Conservation (phyloP, 306 rosid genomes). For the Cicer arietinum region DNA sequence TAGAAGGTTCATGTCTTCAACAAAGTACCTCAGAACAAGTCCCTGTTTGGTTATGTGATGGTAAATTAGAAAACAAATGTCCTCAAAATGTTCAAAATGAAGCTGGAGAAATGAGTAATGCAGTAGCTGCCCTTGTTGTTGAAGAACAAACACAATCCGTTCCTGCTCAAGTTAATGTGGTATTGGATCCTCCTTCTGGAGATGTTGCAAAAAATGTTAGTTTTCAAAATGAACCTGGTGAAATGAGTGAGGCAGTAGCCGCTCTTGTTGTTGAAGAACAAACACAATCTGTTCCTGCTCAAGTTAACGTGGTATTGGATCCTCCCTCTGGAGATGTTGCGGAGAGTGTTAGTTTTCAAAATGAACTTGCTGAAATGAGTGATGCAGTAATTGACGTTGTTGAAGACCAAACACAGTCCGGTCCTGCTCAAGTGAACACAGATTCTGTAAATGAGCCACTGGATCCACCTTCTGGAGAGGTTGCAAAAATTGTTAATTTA, state of each 20-base stretch:
- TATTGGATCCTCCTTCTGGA: neutral
- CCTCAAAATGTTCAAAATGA: constrained; percentile 1
- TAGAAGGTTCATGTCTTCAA: constrained; percentile 40
- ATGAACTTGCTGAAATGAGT: neutral
- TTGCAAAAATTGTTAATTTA: constrained; percentile 7
- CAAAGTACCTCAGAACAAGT: constrained; percentile 29
- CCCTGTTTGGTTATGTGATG: constrained; percentile 25
- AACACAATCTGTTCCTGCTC: neutral
- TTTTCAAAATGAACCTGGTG: constrained; percentile 1
- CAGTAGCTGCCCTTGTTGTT: neutral
- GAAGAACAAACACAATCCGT: neutral
- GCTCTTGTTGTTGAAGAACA: neutral
- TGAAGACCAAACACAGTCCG: neutral
- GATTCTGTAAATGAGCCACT: neutral
- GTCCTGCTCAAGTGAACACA: neutral
- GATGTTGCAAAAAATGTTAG: neutral
- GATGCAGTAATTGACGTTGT: neutral
- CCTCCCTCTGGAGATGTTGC: neutral
- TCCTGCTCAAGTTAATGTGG: neutral
- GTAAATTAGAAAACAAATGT: neutral
- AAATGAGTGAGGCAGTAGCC: neutral
- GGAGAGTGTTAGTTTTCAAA: neutral
- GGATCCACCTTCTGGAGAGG: constrained; percentile 30
- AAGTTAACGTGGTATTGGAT: neutral
- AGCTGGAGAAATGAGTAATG: neutral